A percentile compares a stretch with the other conserved stretches of the same genome.
phyloP scores from a whole-genome alignment of 1,284 basidiomycete genomes.

The Rhodotorula sp. region DNA sequence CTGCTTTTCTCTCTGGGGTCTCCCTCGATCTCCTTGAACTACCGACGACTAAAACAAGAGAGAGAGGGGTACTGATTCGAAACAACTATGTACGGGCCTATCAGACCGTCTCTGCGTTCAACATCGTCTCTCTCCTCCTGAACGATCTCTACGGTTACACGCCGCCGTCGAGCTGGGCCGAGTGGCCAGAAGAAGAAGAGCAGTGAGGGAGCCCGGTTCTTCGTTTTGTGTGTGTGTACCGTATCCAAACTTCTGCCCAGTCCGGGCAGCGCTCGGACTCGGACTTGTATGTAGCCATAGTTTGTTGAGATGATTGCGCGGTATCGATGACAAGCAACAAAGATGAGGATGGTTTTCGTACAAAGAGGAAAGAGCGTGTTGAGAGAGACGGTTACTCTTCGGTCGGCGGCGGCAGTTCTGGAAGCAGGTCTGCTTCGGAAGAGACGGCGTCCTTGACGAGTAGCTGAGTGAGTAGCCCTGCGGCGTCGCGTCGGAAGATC shows the following conservation, averaged over 20 bases:
- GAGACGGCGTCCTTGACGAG: conserved; percentile 28
- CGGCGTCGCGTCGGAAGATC: no score
- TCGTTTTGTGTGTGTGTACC: no score
- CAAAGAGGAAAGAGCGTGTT: not conserved
- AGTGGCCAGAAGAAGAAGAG: conserved; percentile 21
- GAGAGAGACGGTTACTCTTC: not conserved
- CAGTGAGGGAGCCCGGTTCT: no score
- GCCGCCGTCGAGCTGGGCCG: conserved; percentile 39
- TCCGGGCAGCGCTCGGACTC: not conserved
- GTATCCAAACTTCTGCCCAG: no score
- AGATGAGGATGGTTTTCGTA: not conserved
- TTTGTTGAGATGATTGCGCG: not conserved
- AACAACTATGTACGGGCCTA: not conserved
- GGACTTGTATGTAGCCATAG: not conserved
- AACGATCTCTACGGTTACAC: conserved; percentile 40
- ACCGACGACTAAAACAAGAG: not conserved
- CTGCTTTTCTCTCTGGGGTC: not conserved
- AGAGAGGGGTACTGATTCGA: not conserved
- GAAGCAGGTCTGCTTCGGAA: not conserved
- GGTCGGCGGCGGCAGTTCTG: not conserved
- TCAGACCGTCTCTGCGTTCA: conserved; percentile 42
- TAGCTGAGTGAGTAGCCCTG: conserved; percentile 39
- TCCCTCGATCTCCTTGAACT: not conserved
- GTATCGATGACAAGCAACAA: conserved; percentile 8
- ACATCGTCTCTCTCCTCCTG: conserved; percentile 37